Conservation (phyloP, 768 basidiomycete genomes). For the Inosperma sp. region DNA sequence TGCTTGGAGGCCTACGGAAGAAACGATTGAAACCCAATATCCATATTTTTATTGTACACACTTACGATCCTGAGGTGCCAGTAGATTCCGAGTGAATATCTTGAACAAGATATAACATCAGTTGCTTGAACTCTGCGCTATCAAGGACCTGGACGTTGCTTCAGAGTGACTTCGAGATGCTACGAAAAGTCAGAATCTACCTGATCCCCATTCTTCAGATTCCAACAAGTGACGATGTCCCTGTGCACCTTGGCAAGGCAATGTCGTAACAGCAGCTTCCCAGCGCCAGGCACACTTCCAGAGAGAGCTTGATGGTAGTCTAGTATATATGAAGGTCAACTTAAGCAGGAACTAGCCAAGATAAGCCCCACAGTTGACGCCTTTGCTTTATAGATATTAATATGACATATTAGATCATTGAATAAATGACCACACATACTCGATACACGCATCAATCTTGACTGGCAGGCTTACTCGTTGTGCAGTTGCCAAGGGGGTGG, state of each 20-base stretch:
- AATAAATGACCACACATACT: background rate
- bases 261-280: no score
- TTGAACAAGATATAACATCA: slow-evolving; percentile 2
- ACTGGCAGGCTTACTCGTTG: background rate
- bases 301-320: no score
- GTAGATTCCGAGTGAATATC: background rate
- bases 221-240: no score
- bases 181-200: no score
- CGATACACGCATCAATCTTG: background rate
- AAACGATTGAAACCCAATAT: background rate
- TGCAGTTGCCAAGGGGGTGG: background rate
- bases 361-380: background rate
- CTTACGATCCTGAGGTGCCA: background rate
- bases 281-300: no score
- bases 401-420: no score
- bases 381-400: no score
- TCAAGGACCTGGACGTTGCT: background rate
- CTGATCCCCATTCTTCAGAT: no score
- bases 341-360: no score
- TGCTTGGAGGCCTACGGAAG: background rate
- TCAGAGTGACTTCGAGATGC: no score
- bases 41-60: background rate
- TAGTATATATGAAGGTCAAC: no score
- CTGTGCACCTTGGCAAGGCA: no score
- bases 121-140: background rate